Evolutionary conservation across 148 eudicot species (phyloP).

Genomic region (Pharnaceum exiguum): DNA sequence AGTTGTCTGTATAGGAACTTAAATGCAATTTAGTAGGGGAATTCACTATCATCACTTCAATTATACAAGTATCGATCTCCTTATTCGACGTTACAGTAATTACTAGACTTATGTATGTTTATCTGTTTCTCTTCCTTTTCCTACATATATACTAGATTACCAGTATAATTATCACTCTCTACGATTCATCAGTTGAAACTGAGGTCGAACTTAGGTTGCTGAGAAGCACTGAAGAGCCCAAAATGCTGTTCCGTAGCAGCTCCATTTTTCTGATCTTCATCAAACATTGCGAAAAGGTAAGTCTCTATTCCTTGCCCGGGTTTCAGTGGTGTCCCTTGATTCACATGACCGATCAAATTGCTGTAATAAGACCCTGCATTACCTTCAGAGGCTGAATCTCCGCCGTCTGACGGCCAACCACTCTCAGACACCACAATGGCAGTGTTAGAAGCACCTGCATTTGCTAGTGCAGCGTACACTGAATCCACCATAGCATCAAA

Average conservation of each 20-base stretch:
- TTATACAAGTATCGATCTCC: too few species aligned
- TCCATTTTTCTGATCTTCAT: conserved; percentile 19
- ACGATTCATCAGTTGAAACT: background rate
- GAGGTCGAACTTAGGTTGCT: conserved; percentile 23
- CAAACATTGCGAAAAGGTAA: conserved; percentile 39
- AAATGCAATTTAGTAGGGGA: too few species aligned
- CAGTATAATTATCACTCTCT: too few species aligned
- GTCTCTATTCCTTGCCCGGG: conserved; percentile 28
- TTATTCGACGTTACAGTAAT: too few species aligned
- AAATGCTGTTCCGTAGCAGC: conserved; percentile 17
- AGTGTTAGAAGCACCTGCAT: conserved; percentile 18
- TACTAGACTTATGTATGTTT: too few species aligned
- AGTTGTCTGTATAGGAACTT: too few species aligned
- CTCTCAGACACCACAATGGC: conserved; percentile 39
- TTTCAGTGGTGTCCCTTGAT: conserved; percentile 28
- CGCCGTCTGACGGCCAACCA: conserved; percentile 23
- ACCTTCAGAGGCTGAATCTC: conserved; percentile 13
- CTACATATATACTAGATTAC: too few species aligned
- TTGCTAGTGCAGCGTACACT: conserved; percentile 29
- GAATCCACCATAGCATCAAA: conserved; percentile 50
- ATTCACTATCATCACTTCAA: too few species aligned
- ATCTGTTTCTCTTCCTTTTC: too few species aligned
- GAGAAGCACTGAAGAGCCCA: conserved; percentile 26
- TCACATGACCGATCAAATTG: conserved; percentile 34
- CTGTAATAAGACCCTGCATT: conserved; percentile 32